Evolutionary conservation across 75 land plant genomes (phyloP).

Genomic region (Cryptomeria japonica): DNA sequence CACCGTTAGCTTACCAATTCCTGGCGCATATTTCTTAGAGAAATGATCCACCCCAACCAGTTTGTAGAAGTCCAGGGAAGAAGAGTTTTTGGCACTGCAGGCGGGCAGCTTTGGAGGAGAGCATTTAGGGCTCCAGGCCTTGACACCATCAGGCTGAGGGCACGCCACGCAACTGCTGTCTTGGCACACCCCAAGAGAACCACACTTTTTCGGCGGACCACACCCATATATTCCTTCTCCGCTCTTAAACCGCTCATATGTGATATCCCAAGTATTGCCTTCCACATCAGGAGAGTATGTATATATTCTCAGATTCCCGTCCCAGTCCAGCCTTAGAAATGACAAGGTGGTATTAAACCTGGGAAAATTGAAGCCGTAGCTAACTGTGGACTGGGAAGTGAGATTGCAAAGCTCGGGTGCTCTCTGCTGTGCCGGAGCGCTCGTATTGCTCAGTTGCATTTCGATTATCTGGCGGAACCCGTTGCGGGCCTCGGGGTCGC

Average conservation of each 20-base stretch:
- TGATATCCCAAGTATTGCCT: slow-evolving; percentile 25
- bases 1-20: too few relatives aligned
- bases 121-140: slow-evolving; percentile 38
- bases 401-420: background rate
- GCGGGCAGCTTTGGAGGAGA: slow-evolving; percentile 14
- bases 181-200: slow-evolving; percentile 39
- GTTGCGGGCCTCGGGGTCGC: slow-evolving; percentile 13
- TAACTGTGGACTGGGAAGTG: background rate
- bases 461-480: slow-evolving; percentile 3
- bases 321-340: slow-evolving; percentile 27
- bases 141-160: slow-evolving; percentile 26
- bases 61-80: slow-evolving; percentile 16
- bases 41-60: slow-evolving; percentile 45
- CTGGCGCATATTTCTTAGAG: slow-evolving; percentile 20
- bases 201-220: slow-evolving; percentile 38
- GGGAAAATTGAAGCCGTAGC: slow-evolving; percentile 1
- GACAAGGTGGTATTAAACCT: slow-evolving; percentile 30
- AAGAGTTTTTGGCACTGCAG: background rate
- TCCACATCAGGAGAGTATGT: slow-evolving; percentile 31
- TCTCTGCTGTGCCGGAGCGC: background rate
- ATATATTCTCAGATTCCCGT: slow-evolving; percentile 40
- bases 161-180: slow-evolving; percentile 48
- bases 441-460: background rate
- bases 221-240: slow-evolving; percentile 22
- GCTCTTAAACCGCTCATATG: slow-evolving; percentile 25